Base-by-base conservation (phyloP, 2,329 filamentous ascomycete genomes). In the Cryphonectria naterciae region DNA sequence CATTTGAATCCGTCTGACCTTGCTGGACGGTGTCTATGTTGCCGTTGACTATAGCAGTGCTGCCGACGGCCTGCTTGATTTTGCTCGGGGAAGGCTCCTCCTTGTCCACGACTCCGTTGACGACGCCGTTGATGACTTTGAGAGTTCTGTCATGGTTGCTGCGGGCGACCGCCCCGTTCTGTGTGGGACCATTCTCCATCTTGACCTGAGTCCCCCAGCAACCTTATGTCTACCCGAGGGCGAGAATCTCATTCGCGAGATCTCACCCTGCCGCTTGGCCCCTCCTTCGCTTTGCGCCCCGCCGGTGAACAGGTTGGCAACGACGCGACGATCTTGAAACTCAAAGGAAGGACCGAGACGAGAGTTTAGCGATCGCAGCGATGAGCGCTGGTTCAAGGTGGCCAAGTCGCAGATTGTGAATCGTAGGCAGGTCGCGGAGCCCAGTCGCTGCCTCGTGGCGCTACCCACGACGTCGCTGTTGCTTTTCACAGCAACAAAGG, bases 91-190 rank as follows among this genome's bases (percentile, higher is more conserved):
- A 77, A 65, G 75, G 74, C 49, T 76, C 73, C 70, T 70, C 71
- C 75, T 77, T 75, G 68, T 75, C 76, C 56, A 72, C 68, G 43
- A 75, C 79, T 70, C 83, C 84, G 76, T 85, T 84, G 74, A 81
- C 74, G 74, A 81, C 74, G 58, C 83, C 84, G 74, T 86, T 86
- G 46, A 25, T 46, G 68, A 77, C 75, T 73, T 79, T 80, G 62
- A 77, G 70, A 73, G 85, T 82, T 83, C 85, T 85, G 77, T 88
- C 85, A 79, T 89, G 85, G 77, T 89, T 86, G 75, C 84, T 85
- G 77, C 83, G 85, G 77, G 82, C 81, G 75, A 84, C 85, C 77
- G 82, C 81, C 75, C 85, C 85, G 77, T 86, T 86, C 77, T 84
- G 83, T 77, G 80, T 81, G 79, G 85, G 85, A 79, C 85, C 85